Base-by-base conservation (phyloP, 257 asterid genomes). In the Salvia miltiorrhiza region DNA sequence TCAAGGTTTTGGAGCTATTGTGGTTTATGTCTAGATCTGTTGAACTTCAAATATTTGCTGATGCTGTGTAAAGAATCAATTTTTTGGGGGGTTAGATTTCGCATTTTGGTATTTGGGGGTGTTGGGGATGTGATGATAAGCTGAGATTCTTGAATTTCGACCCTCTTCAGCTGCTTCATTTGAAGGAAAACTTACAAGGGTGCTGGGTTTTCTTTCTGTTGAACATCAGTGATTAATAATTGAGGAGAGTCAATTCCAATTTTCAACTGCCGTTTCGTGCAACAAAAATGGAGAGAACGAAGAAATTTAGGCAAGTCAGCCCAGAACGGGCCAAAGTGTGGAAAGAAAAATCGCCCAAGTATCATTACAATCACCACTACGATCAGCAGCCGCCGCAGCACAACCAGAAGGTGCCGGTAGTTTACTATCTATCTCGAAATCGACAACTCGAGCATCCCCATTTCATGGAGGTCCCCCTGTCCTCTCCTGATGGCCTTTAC, bases 401-500 rank as follows among this genome's bases (percentile, higher is more conserved):
- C 11, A 74, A 73, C 68, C 67, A 79, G n/a, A 84, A 78, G 75
- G 96, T 85, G 13, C 85, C 93, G 0, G 96, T 94, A 12, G 83
- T 94, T 72, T 94, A 94, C 80, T 94, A 94, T 67, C 85, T 94
- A 1, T 87, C 90, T 66, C 73, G 95, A 69, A 91, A 91, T 81
- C 82, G 92, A 37, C 97, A 87, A 58, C 90, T 94, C 24, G 97
- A 94, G 79, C 99, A 94, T 77, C 99, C 99, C 41, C 99, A 94
- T 76, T 94, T 94, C 84, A 94, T 94, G 85, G 96, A 94, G 80
- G 96, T 94, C 4, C 86, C 97, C 39, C 76, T 86, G 63, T 87
- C 97, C 63, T 84, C 97, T 20, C 70, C 97, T 10, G 85, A 86
- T 70, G 99, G 99, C 52, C 95, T 94, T 79, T 81, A 76, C 81